Evolutionary conservation across 495 filamentous ascomycete genomes (phyloP).

Genomic region (Tuber magnatum): DNA sequence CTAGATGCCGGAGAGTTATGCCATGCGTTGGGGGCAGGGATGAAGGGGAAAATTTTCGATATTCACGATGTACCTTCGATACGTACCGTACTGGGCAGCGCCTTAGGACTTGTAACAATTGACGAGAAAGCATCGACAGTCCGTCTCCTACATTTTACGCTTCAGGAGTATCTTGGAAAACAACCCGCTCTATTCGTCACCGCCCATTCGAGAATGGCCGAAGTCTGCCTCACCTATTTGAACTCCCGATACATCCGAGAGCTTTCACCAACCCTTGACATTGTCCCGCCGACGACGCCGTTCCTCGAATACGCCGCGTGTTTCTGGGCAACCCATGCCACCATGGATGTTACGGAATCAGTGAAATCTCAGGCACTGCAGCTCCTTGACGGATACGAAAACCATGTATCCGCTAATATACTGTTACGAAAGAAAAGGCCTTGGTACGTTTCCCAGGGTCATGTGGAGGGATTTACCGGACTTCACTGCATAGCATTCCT

Average conservation of each 20-base stretch:
- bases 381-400: neutral
- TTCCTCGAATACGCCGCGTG: neutral
- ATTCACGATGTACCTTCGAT: neutral
- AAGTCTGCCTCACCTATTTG: neutral
- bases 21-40: neutral
- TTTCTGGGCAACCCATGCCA: neutral
- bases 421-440: neutral
- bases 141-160: neutral
- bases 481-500: neutral
- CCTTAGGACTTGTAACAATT: neutral
- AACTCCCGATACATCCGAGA: neutral
- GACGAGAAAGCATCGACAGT: neutral
- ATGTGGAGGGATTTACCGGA: neutral
- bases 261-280: neutral
- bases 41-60: neutral
- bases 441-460: neutral
- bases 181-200: neutral
- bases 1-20: neutral
- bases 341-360: neutral
- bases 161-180: neutral
- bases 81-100: neutral
- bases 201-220: neutral
- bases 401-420: neutral
- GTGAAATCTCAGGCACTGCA: neutral
- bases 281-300: neutral